These are phyloP conservation scores for Hordeum vulgare DNA, from an alignment of 176 grass and related monocot genomes.

Conservation along the genomic window DNA sequence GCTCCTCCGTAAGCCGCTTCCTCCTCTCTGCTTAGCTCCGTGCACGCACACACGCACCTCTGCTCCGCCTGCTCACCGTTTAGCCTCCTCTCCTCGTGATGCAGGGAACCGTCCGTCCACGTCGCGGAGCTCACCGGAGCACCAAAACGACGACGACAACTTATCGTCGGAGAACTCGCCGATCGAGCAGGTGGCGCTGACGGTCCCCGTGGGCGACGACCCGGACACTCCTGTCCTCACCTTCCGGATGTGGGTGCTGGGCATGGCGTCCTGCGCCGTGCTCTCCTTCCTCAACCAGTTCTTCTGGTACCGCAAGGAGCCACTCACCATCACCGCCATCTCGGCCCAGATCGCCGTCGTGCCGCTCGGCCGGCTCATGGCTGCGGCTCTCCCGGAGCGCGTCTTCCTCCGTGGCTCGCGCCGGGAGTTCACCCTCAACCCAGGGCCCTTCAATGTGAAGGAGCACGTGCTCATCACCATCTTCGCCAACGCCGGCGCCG, in stretches of 20 bases:
- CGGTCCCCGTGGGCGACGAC: constrained; percentile 67
- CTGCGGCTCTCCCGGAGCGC: not conserved
- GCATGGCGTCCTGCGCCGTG: constrained; percentile 57
- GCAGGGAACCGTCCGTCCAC: constrained; percentile 3
- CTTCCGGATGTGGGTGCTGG: constrained; percentile 92
- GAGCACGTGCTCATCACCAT: constrained; percentile 93
- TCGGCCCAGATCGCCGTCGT: not conserved
- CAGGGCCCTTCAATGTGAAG: constrained; percentile 73
- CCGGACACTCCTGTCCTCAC: constrained; percentile 55
- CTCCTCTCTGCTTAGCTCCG: not conserved
- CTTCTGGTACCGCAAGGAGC: constrained; percentile 97
- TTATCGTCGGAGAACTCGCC: constrained; percentile 56
- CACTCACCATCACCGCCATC: constrained; percentile 61
- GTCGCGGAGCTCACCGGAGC: not conserved
- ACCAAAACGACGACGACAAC: not conserved
- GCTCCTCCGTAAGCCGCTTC: not conserved
- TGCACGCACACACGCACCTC: not conserved
- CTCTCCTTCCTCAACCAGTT: constrained; percentile 94
- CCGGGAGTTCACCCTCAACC: constrained; percentile 84
- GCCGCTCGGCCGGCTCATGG: not conserved
- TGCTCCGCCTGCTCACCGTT: not conserved
- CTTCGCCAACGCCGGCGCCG: constrained; percentile 86
- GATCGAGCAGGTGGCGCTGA: constrained; percentile 90
- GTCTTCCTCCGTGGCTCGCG: constrained; percentile 4
- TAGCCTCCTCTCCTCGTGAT: not conserved